Evolutionary conservation across 2,329 filamentous ascomycete species (phyloP).

Genomic region (Whalleya microplaca): DNA sequence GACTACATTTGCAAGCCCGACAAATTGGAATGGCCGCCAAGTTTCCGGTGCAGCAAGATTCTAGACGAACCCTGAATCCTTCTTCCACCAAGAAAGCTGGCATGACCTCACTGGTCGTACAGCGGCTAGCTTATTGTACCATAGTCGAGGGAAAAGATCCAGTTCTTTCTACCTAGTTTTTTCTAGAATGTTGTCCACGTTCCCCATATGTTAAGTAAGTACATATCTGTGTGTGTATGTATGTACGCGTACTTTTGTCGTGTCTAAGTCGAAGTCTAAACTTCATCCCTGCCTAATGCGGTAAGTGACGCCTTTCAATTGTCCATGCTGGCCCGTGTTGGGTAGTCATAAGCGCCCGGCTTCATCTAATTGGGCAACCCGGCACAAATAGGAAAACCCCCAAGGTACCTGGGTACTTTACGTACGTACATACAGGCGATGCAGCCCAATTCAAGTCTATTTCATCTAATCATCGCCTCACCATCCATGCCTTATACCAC

Average conservation of each 20-base stretch:
- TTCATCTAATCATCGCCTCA: neutral
- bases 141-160: neutral
- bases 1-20: neutral
- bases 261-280: neutral
- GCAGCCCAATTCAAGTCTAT: neutral
- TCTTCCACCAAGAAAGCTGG: neutral
- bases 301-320: slow-evolving; percentile 15
- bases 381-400: slow-evolving; percentile 6
- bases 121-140: neutral
- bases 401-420: too few relatives aligned
- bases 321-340: slow-evolving; percentile 20
- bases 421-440: too few relatives aligned
- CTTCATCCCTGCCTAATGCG: neutral
- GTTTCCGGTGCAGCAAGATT: neutral
- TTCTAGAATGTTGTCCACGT: too few relatives aligned
- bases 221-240: too few relatives aligned
- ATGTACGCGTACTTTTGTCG: neutral
- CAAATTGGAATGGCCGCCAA: neutral
- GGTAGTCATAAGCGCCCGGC: slow-evolving; percentile 26
- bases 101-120: neutral
- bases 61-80: neutral
- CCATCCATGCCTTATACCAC: too few relatives aligned
- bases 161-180: neutral
- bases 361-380: slow-evolving; percentile 33
- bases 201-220: too few relatives aligned